A percentile compares a stretch with the other conserved stretches of the same genome.
phyloP scores from a whole-genome alignment of 2,329 filamentous ascomycete genomes.

The Colletotrichum euphorbiae region DNA sequence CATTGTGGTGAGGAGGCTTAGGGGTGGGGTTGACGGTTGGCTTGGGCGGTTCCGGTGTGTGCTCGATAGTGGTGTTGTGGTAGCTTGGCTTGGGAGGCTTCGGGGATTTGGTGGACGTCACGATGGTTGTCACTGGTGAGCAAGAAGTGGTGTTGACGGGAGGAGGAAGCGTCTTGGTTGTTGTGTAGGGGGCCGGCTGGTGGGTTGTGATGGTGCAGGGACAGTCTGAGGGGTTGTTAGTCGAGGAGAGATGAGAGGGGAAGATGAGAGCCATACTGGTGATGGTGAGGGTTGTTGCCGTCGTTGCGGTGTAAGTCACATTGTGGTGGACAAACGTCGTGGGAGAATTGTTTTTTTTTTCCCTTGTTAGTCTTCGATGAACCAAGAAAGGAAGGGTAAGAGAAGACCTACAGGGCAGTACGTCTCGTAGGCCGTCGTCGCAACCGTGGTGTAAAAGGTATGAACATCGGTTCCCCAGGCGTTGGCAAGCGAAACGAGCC shows the following conservation, averaged over 20 bases:
- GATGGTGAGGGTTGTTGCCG: conserved; percentile 57
- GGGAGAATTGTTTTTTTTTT: conserved; percentile 44
- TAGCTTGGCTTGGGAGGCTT: conserved; percentile 33
- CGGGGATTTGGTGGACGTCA: conserved; percentile 21
- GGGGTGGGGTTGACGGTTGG: conserved; percentile 9
- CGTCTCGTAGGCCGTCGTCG: conserved; percentile 53
- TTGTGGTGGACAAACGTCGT: conserved; percentile 54
- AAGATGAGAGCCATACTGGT: conserved; percentile 49
- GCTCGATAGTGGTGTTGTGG: conserved; percentile 38
- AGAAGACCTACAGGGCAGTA: conserved; percentile 56
- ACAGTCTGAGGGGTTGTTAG: conserved; percentile 55
- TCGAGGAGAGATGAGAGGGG: neutral
- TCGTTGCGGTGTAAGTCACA: conserved; percentile 58
- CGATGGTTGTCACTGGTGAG: conserved; percentile 37
- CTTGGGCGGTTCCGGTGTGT: conserved; percentile 30
- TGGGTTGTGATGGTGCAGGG: conserved; percentile 57
- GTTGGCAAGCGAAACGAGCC: conserved; percentile 47
- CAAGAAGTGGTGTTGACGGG: conserved; percentile 25
- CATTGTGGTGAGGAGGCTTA: conserved; percentile 27
- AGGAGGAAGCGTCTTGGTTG: conserved; percentile 42
- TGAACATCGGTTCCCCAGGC: conserved; percentile 43
- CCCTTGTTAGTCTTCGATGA: conserved; percentile 1
- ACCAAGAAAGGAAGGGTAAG: neutral
- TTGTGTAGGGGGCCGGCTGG: conserved; percentile 47
- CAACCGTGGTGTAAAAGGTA: conserved; percentile 51